Evolutionary conservation across 2,329 filamentous ascomycete genomes (phyloP).

Genomic region (Xylariales sp.): DNA sequence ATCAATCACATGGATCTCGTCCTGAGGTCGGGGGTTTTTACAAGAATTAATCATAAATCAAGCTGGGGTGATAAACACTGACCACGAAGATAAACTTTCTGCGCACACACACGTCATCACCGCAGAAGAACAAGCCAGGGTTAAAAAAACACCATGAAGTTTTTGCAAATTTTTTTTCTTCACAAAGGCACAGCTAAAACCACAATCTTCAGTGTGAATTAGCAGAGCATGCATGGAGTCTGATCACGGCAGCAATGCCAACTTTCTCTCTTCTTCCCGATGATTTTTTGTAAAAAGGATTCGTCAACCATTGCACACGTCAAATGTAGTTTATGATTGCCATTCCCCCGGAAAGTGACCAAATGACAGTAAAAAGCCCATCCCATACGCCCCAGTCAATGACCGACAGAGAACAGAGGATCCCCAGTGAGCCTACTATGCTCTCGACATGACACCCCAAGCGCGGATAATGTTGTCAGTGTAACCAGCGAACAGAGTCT

Average conservation of each 20-base stretch:
- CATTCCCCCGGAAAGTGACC: constrained; percentile 8
- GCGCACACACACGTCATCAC: background rate
- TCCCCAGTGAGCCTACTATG: constrained; percentile 42
- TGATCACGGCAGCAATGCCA: constrained; percentile 5
- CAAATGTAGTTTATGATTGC: constrained; percentile 5
- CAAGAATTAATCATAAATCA: too few species aligned
- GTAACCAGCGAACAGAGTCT: constrained; percentile 99
- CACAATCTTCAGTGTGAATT: too few species aligned
- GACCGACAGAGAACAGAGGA: constrained; percentile 4
- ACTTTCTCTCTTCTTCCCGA: constrained; percentile 4
- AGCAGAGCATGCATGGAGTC: constrained; percentile 4
- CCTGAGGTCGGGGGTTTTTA: too few species aligned
- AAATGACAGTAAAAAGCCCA: constrained; percentile 11
- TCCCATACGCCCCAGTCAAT: constrained; percentile 11
- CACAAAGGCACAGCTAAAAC: constrained; percentile 6
- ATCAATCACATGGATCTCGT: too few species aligned
- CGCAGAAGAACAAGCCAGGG: background rate
- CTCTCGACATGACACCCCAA: constrained; percentile 96
- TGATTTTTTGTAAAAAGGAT: too few species aligned
- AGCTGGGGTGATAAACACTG: too few species aligned
- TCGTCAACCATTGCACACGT: constrained; percentile 7
- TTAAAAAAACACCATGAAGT: background rate
- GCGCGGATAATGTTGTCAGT: constrained; percentile 99
- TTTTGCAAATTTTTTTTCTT: constrained; percentile 8
- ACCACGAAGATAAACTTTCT: too few species aligned